Evolutionary conservation across 1,284 basidiomycete genomes (phyloP).

Genomic region (Vanrija pseudolonga): DNA sequence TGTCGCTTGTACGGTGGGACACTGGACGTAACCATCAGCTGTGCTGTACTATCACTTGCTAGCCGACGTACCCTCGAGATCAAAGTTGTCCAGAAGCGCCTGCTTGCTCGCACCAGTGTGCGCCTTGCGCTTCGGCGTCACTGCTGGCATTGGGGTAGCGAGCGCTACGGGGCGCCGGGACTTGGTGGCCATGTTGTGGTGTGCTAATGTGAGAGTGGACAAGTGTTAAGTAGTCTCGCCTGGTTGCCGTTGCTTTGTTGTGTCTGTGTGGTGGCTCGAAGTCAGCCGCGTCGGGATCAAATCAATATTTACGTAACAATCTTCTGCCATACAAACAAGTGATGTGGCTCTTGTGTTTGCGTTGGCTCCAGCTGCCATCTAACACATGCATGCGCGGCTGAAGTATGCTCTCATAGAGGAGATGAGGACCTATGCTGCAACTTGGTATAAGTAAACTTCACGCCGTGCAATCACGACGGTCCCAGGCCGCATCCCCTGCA

Average conservation of each 20-base stretch:
- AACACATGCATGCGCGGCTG: too few species aligned
- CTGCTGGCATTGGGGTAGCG: slow-evolving; percentile 2
- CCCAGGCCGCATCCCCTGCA: too few species aligned
- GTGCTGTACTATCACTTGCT: neutral
- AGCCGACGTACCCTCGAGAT: slow-evolving; percentile 41
- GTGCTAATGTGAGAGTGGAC: neutral
- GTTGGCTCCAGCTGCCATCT: too few species aligned
- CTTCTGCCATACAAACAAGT: too few species aligned
- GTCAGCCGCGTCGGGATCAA: too few species aligned
- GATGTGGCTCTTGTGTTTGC: too few species aligned
- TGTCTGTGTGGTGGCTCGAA: too few species aligned
- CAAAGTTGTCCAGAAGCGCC: slow-evolving; percentile 47
- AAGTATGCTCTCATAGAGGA: too few species aligned
- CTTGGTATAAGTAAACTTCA: too few species aligned
- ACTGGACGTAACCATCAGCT: neutral
- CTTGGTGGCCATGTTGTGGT: slow-evolving; percentile 15
- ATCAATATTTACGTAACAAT: too few species aligned
- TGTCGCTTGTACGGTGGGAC: slow-evolving; percentile 3
- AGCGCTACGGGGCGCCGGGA: slow-evolving; percentile 14
- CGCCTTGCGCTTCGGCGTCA: slow-evolving; percentile 20
- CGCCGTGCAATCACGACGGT: too few species aligned
- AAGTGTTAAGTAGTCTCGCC: neutral
- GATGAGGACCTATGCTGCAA: too few species aligned
- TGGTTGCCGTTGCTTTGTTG: neutral
- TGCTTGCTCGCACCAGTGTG: slow-evolving; percentile 27